Evolutionary conservation across 495 filamentous ascomycete genomes (phyloP).

Genomic region (Neurospora sp.): DNA sequence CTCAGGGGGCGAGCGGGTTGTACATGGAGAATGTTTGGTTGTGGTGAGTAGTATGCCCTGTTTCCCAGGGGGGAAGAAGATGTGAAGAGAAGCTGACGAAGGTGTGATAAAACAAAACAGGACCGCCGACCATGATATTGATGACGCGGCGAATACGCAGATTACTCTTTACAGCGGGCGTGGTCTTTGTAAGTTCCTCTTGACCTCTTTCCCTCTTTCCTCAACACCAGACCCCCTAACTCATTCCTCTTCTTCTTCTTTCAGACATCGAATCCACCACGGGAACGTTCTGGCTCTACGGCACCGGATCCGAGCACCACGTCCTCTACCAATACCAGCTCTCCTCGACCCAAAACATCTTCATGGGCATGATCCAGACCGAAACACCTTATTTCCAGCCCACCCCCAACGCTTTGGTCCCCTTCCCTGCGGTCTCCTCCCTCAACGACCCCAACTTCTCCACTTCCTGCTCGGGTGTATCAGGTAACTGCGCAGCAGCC

Average conservation of each 20-base stretch:
- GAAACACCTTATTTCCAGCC: conserved; percentile 70
- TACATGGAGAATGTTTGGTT: conserved; percentile 91
- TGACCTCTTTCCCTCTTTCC: not conserved
- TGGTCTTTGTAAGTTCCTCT: conserved; percentile 38
- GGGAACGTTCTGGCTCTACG: conserved; percentile 52
- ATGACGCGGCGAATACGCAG: conserved; percentile 50
- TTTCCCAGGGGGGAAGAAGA: too few species aligned
- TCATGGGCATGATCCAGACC: conserved; percentile 70
- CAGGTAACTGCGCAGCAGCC: conserved; percentile 44
- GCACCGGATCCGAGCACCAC: conserved; percentile 69
- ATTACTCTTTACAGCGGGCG: conserved; percentile 65
- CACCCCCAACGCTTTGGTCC: conserved; percentile 47
- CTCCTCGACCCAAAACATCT: conserved; percentile 55
- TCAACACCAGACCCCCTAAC: not conserved
- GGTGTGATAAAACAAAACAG: not conserved
- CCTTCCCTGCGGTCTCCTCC: conserved; percentile 39
- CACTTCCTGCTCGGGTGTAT: conserved; percentile 32
- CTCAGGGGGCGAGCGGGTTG: conserved; percentile 48
- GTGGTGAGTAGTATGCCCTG: conserved; percentile 30
- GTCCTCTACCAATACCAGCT: conserved; percentile 77
- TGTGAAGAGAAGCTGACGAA: not conserved
- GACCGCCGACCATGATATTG: conserved; percentile 87
- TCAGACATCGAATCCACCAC: conserved; percentile 39
- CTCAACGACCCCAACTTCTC: conserved; percentile 51
- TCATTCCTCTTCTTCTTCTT: not conserved